A percentile compares a stretch with the other conserved stretches of the same genome.
These are phyloP conservation scores for Coemansia javaensis DNA, from an alignment of 192 early-diverging fungal species.

Conservation along the genomic window DNA sequence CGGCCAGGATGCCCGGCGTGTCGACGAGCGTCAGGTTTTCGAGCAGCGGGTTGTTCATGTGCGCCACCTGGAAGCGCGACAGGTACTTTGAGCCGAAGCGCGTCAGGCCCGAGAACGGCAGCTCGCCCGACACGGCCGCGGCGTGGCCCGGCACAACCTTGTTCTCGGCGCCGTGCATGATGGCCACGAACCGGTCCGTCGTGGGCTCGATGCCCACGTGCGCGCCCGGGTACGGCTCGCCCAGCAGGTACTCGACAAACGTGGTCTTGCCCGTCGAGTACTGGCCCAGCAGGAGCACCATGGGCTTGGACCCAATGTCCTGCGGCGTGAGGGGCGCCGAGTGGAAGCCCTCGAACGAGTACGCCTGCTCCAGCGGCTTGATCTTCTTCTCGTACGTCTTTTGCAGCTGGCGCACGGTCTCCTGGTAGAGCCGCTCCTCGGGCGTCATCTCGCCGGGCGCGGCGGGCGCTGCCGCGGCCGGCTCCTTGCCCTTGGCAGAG, in stretches of 20 bases:
- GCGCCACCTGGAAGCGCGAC: conserved; percentile 79
- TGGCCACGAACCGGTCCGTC: conserved; percentile 82
- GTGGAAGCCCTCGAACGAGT: conserved; percentile 78
- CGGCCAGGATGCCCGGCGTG: conserved; percentile 85
- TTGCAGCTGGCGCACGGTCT: conserved; percentile 62
- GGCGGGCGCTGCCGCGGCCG: too few relatives aligned
- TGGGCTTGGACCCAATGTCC: conserved; percentile 82
- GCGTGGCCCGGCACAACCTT: conserved; percentile 84
- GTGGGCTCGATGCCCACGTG: conserved; percentile 87
- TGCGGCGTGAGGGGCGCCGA: conserved; percentile 72
- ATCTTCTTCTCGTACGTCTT: conserved; percentile 68
- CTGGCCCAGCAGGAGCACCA: conserved; percentile 81
- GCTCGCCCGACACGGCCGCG: conserved; percentile 71
- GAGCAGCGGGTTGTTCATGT: conserved; percentile 68
- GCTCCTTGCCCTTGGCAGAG: conserved; percentile 19
- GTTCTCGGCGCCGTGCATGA: conserved; percentile 69
- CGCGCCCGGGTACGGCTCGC: conserved; percentile 73
- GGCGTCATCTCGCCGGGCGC: conserved; percentile 32
- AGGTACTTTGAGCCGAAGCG: conserved; percentile 77
- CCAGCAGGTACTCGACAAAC: conserved; percentile 73
- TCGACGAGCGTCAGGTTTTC: conserved; percentile 83
- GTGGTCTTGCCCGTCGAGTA: conserved; percentile 87
- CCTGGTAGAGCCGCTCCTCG: conserved; percentile 53
- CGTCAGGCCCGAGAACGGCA: conserved; percentile 78
- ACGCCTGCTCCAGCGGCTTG: conserved; percentile 64